Percentiles rank a stretch among this genome's conserved stretches.
Evolutionary conservation across 768 basidiomycete species (phyloP).

Genomic region (Tulasnella sp.): DNA sequence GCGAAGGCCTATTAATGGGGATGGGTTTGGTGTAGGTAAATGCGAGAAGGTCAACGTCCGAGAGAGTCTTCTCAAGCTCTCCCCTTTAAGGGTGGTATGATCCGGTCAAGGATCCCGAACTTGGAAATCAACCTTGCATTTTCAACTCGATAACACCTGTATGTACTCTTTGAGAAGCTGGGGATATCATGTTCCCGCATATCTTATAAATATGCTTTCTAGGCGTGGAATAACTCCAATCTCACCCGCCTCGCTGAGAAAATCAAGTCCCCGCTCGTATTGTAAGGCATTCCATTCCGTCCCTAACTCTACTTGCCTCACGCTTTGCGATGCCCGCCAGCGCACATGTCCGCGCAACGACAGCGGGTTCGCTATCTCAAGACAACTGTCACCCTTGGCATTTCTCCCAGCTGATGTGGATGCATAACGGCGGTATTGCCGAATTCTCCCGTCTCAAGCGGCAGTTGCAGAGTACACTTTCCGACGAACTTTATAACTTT

Average conservation of each 20-base stretch:
- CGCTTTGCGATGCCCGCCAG: slow-evolving; percentile 38
- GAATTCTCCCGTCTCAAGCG: slow-evolving; percentile 80
- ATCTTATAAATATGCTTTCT: neutral
- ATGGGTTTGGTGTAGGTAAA: slow-evolving; percentile 93
- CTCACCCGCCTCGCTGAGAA: slow-evolving; percentile 92
- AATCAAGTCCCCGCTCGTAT: slow-evolving; percentile 92
- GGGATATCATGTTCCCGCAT: neutral
- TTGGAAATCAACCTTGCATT: slow-evolving; percentile 85
- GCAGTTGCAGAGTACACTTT: slow-evolving; percentile 63
- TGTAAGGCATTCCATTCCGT: slow-evolving; percentile 49
- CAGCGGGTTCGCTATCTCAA: slow-evolving; percentile 82
- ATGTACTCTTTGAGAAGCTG: slow-evolving; percentile 30
- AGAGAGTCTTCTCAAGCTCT: slow-evolving; percentile 8
- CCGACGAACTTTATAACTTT: slow-evolving; percentile 79
- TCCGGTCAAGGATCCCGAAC: slow-evolving; percentile 73
- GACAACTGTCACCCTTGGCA: slow-evolving; percentile 96
- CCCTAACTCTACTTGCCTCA: slow-evolving; percentile 17
- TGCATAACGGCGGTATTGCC: slow-evolving; percentile 95
- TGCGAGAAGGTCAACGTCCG: neutral
- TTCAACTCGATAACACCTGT: slow-evolving; percentile 95
- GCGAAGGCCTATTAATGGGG: slow-evolving; percentile 85
- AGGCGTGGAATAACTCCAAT: slow-evolving; percentile 98
- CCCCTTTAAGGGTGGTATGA: slow-evolving; percentile 86
- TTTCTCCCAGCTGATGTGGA: slow-evolving; percentile 92
- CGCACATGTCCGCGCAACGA: slow-evolving; percentile 91